These are phyloP conservation scores for Flaveria sonorensis DNA, from an alignment of 129 eudicot species.

Conservation along the genomic window DNA sequence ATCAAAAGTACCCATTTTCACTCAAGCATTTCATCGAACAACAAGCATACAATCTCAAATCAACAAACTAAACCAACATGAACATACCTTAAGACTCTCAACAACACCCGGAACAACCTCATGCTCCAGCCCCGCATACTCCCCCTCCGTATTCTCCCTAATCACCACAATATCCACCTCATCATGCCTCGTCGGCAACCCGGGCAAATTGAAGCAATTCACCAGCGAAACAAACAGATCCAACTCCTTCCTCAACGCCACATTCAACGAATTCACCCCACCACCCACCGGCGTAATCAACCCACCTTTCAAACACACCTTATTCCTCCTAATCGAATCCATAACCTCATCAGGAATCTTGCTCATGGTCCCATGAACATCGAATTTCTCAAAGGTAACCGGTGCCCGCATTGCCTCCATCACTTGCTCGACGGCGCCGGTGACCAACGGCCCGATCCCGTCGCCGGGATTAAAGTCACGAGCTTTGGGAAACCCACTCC, in stretches of 20 bases:
- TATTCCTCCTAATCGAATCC: slow-evolving; percentile 66
- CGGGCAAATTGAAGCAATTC: slow-evolving; percentile 67
- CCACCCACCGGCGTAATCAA: slow-evolving; percentile 71
- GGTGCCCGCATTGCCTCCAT: slow-evolving; percentile 79
- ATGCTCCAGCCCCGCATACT: slow-evolving; percentile 81
- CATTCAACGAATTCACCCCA: slow-evolving; percentile 68
- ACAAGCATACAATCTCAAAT: background rate
- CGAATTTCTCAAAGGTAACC: slow-evolving; percentile 60
- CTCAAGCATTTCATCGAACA: slow-evolving; percentile 26
- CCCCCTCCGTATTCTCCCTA: slow-evolving; percentile 92
- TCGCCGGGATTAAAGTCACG: slow-evolving; percentile 82
- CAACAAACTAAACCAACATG: background rate
- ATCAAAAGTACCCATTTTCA: slow-evolving; percentile 6
- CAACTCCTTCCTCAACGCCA: slow-evolving; percentile 56
- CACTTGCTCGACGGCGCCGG: slow-evolving; percentile 79
- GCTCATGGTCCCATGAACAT: slow-evolving; percentile 72
- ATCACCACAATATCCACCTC: slow-evolving; percentile 80
- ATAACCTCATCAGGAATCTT: slow-evolving; percentile 54
- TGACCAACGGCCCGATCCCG: slow-evolving; percentile 80
- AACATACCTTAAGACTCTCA: slow-evolving; percentile 75
- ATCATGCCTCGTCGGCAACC: slow-evolving; percentile 76
- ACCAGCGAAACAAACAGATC: slow-evolving; percentile 72
- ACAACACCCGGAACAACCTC: slow-evolving; percentile 90
- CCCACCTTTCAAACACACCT: slow-evolving; percentile 74
- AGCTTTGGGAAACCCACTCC: slow-evolving; percentile 41